Evolutionary conservation across 2,329 filamentous ascomycete genomes (phyloP), one percentile per base, ranked within the genome.

Genomic region (Exophiala sp.): DNA sequence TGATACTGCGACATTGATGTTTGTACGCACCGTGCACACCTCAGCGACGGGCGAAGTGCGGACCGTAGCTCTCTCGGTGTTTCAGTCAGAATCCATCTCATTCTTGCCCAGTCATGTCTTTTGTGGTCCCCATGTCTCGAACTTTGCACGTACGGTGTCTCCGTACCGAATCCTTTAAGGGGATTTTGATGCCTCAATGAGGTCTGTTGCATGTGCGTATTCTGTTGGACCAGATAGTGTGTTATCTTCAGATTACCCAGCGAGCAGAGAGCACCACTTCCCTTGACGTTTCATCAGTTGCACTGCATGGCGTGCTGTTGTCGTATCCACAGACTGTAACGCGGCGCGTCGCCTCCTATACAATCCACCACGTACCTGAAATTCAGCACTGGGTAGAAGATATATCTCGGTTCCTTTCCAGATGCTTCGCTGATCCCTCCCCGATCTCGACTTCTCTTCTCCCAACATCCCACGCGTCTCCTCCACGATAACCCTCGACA

Each of bases 401-500:
- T 47, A 39, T 52, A 52, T 52, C 34, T 34, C 18, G 50, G 50
- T 18, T 10, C 2, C 5, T 45, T 47, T 35, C 42, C 20, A 21
- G 12, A 12, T 32, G 18, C 16, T 40, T 16, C 14, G 47, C 47
- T 42, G 47, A 55, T 47, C 52, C 42, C 40, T 55, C 42, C 47
- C 50, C 52, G 47, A 55, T 55, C 41, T 42, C 32, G 47, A 9
- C 14, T 41, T 24, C 40, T 29, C 21, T 39, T 20, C 24, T 29
- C 24, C 24, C 24, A 29, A 29, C 24, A 29, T 29, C 24, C 24
- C 24, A 29, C 24, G 24, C 24, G 24, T 5, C 24, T 8, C 5
- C 24, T 29, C 24, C 24, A 29, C 24, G 24, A 29, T 29, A 29
- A 29, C 24, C 24, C 7, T 29, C 24, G 24, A 29, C 24, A 2